Base-by-base conservation (phyloP, 768 basidiomycete species). In the Boletus rubescentipes region DNA sequence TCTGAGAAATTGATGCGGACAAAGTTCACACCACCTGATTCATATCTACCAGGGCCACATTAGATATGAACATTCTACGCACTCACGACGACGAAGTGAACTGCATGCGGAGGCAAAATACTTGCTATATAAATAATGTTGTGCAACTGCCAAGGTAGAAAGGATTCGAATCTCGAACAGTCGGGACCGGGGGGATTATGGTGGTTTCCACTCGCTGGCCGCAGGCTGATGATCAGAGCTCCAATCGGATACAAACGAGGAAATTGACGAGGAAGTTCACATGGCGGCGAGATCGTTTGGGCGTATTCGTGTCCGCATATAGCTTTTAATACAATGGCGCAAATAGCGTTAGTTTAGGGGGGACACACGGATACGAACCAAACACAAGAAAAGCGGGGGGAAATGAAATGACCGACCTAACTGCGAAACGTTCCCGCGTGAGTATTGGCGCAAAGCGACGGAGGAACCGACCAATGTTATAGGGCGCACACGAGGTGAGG, bases 191-290 rank as follows among this genome's bases (percentile, higher is more conserved):
- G 35, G 23, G 40, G 26, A 26, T 26, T 26, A 2, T 15, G 43
- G 46, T 18, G 43, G n/a, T 30, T n/a, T 29, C 16, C 37, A 38
- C 41, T 44, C 10, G 26, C n/a, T n/a, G 12, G 34, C 44, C 45
- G 35, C 49, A 50, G 32, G 35, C 9, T 39, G 35, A 41, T 48
- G 16, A 52, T 49, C 26, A 46, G 26, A 46, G 20, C 11, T 42
- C 46, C 37, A 30, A 14, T 37, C 34, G 39, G 51, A 64, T 50
- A 58, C 55, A 52, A 54, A 38, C 39, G 37, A 31, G 29, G 32
- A n/a, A 46, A 43, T 43, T 49, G 51, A 38, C 39, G 37, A 31
- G 29, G 32, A n/a, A 46, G 40, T 43, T 49, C 23, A 46, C 51
- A 46, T 29, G 46, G n/a, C 14, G 14, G 30, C 30, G 36, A 10